phyloP scores from a whole-genome alignment of 2,329 filamentous ascomycete species.

The Ceratocystis ficicola region DNA sequence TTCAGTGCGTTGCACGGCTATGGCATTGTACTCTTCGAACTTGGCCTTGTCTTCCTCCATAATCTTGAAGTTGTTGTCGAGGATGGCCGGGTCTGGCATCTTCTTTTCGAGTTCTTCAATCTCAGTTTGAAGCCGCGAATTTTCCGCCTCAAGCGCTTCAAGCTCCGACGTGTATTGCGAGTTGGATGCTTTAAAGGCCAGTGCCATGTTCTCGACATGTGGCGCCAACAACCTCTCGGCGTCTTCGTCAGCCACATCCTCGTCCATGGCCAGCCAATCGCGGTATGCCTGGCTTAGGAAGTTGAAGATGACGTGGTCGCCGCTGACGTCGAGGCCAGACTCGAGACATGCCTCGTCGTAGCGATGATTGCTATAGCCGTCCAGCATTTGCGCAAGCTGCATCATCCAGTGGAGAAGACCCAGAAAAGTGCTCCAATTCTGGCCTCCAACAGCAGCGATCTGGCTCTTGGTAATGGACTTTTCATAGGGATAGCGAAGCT shows the following conservation, averaged over 20 bases:
- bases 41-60: constrained; percentile 90
- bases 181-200: constrained; percentile 75
- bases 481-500: constrained; percentile 88
- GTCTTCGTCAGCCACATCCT: constrained; percentile 76
- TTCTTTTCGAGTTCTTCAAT: constrained; percentile 83
- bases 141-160: constrained; percentile 74
- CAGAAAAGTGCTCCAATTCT: constrained; percentile 93
- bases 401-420: constrained; percentile 98
- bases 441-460: constrained; percentile 84
- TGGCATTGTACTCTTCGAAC: constrained; percentile 86
- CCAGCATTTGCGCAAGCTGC: constrained; percentile 90
- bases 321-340: constrained; percentile 72
- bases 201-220: constrained; percentile 77
- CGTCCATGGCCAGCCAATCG: constrained; percentile 87
- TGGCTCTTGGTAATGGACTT: constrained; percentile 94
- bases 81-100: constrained; percentile 66
- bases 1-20: constrained; percentile 71
- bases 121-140: constrained; percentile 66
- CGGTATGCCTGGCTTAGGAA: constrained; percentile 83
- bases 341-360: constrained; percentile 89
- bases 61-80: constrained; percentile 84
- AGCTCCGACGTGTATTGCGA: constrained; percentile 75
- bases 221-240: constrained; percentile 66
- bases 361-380: constrained; percentile 61
- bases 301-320: constrained; percentile 86